Percentiles rank a stretch among this genome's conserved stretches.
Conservation (phyloP, 139 green algal species). For the Pseudopediastrum boryanum region DNA sequence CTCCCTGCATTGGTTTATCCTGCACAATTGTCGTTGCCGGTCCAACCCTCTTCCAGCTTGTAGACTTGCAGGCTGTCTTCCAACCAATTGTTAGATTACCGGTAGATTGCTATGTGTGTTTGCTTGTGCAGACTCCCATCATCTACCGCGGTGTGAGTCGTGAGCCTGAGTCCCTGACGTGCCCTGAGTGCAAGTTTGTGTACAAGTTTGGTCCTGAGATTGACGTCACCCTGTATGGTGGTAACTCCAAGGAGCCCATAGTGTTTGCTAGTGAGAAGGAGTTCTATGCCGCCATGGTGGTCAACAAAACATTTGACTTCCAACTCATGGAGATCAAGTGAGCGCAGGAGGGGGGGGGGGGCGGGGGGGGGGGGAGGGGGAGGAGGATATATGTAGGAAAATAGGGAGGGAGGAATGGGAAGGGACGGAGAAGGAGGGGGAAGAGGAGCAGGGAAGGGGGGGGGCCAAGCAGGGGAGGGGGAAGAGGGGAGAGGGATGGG, state of each 20-base stretch:
- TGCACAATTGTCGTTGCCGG: neutral
- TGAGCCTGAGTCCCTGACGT: neutral
- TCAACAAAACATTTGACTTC: conserved; percentile 33
- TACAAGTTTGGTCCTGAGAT: conserved; percentile 7
- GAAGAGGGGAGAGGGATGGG: too few relatives aligned
- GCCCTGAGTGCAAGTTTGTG: conserved; percentile 17
- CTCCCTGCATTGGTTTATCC: too few relatives aligned
- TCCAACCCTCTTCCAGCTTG: neutral
- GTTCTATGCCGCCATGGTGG: conserved; percentile 19
- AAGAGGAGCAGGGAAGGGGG: too few relatives aligned
- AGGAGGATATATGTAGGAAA: too few relatives aligned
- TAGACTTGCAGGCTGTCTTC: neutral
- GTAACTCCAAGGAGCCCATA: neutral
- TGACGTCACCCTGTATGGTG: conserved; percentile 2
- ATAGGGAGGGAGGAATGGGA: too few relatives aligned
- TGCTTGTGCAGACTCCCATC: conserved; percentile 1
- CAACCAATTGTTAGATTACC: neutral
- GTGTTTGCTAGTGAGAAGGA: conserved; percentile 21
- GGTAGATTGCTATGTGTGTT: neutral
- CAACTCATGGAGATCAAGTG: conserved; percentile 1
- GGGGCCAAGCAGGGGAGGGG: too few relatives aligned
- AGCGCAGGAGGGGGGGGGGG: too few relatives aligned
- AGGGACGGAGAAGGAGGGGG: too few relatives aligned
- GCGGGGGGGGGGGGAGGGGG: too few relatives aligned
- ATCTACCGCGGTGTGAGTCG: neutral